Evolutionary conservation across 805 yeast species (phyloP).

Genomic region (Crinitomyces ghanaensis): DNA sequence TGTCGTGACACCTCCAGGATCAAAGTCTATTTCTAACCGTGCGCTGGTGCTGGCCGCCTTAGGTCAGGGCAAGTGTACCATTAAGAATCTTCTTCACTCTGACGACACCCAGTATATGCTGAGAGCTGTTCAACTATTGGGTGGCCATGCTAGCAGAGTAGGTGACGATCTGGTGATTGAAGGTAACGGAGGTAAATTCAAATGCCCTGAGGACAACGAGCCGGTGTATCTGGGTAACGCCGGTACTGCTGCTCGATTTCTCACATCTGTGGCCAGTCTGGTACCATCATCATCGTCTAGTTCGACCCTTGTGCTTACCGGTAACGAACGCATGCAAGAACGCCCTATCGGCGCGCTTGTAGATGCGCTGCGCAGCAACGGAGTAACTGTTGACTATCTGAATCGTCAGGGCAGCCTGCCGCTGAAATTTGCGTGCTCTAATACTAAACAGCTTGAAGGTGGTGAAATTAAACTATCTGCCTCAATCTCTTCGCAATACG

Average conservation of each 20-base stretch:
- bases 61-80: slow-evolving; percentile 72
- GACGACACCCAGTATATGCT: slow-evolving; percentile 96
- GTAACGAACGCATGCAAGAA: slow-evolving; percentile 94
- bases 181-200: slow-evolving; percentile 64
- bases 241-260: slow-evolving; percentile 93
- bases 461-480: slow-evolving; percentile 92
- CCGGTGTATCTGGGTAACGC: slow-evolving; percentile 93
- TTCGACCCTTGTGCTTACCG: slow-evolving; percentile 58
- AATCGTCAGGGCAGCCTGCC: slow-evolving; percentile 80
- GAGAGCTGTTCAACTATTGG: slow-evolving; percentile 64
- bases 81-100: slow-evolving; percentile 81
- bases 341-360: slow-evolving; percentile 95
- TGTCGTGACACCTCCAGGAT: slow-evolving; percentile 81
- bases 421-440: slow-evolving; percentile 38
- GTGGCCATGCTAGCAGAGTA: slow-evolving; percentile 76
- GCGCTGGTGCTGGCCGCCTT: slow-evolving; percentile 89
- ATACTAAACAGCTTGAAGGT: too few relatives aligned
- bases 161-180: slow-evolving; percentile 81
- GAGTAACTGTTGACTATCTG: slow-evolving; percentile 60
- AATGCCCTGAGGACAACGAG: slow-evolving; percentile 51
- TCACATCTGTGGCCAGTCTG: slow-evolving; percentile 85
- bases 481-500: slow-evolving; percentile 94
- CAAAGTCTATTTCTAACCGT: slow-evolving; percentile 92
- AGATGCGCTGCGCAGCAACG: slow-evolving; percentile 76
- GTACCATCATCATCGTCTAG: slow-evolving; percentile 38